Conservation (phyloP, 805 yeast species). For the Phaffomyces antillensis region DNA sequence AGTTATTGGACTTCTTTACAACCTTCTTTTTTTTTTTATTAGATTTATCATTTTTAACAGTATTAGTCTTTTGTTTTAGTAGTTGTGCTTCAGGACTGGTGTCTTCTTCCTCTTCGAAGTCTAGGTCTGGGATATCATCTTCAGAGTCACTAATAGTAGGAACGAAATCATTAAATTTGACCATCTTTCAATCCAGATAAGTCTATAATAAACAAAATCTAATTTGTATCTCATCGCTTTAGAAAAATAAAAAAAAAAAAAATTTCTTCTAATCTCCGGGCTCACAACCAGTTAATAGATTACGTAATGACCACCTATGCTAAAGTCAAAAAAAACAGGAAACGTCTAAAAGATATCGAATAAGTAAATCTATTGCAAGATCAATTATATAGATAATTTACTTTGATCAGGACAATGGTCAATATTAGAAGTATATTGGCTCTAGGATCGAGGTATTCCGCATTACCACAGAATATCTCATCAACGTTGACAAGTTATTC, state of each 20-base stretch:
- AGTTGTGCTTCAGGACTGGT: constrained; percentile 4
- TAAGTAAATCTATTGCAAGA: no score
- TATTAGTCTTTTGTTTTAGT: background rate
- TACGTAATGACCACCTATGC: background rate
- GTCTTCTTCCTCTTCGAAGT: constrained; percentile 33
- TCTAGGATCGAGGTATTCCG: constrained; percentile 2
- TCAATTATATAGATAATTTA: background rate
- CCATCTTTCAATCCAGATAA: constrained; percentile 9
- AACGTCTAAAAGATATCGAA: no score
- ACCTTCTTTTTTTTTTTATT: constrained; percentile 17
- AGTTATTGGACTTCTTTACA: constrained; percentile 7
- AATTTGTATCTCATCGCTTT: constrained; percentile 7
- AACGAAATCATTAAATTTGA: constrained; percentile 48
- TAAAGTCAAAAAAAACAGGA: background rate
- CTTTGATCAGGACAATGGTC: background rate
- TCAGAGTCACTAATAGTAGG: constrained; percentile 75
- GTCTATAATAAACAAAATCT: no score
- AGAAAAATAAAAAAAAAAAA: background rate
- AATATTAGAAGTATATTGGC: constrained; percentile 4
- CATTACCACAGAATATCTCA: background rate
- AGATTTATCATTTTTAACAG: background rate
- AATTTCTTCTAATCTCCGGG: background rate
- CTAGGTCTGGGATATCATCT: constrained; percentile 53
- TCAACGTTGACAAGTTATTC: background rate
- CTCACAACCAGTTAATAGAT: background rate